phyloP scores from a whole-genome alignment of 148 eudicot genomes.

The Rhododendron ferrugineum region DNA sequence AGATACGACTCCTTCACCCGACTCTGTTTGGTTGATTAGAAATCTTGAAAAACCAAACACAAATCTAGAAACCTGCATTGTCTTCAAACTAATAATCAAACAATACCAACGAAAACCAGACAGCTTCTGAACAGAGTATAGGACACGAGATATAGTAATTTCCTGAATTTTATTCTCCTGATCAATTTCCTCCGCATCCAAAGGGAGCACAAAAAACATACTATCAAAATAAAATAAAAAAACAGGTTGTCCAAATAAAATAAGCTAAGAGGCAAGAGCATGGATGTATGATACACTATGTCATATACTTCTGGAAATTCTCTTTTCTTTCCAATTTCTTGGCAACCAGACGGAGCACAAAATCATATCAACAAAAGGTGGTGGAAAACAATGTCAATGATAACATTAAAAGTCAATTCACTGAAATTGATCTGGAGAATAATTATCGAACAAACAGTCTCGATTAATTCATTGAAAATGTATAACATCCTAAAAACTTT shows the following conservation, averaged over 20 bases:
- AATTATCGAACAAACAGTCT: background rate
- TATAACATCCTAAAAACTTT: background rate
- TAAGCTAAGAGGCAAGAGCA: too few species aligned
- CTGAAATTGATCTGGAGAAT: too few species aligned
- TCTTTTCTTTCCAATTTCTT: background rate
- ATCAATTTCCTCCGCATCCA: background rate
- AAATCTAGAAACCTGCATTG: background rate
- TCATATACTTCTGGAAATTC: background rate
- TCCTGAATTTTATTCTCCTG: background rate
- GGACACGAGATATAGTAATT: background rate
- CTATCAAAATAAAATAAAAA: background rate
- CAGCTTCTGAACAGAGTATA: background rate
- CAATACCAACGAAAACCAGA: too few species aligned
- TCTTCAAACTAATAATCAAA: background rate
- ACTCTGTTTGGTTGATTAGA: conserved; percentile 7
- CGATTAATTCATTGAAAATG: background rate
- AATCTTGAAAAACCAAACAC: background rate
- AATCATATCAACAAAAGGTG: background rate
- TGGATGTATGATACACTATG: too few species aligned
- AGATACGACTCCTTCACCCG: background rate
- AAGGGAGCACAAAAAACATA: background rate
- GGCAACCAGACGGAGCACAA: background rate
- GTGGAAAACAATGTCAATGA: background rate
- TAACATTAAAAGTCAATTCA: background rate
- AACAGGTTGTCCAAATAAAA: too few species aligned